Evolutionary conservation across 345 rosid species (phyloP).

Genomic region (Excoecaria agallocha): DNA sequence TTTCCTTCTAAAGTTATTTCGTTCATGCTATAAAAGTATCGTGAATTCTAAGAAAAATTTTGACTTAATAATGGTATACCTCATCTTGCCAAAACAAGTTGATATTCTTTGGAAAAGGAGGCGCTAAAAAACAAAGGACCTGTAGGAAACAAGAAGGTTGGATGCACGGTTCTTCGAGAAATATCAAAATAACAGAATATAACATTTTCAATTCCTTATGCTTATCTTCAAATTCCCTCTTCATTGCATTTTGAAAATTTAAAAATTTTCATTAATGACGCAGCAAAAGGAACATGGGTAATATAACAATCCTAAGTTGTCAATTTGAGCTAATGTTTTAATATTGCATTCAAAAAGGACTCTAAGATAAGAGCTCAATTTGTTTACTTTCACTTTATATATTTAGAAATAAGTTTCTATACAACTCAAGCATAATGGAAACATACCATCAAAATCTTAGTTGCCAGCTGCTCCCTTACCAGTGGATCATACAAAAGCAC

Average conservation of each 20-base stretch:
- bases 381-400: background rate
- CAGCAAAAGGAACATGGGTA: background rate
- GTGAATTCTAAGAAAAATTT: slow-evolving; percentile 8
- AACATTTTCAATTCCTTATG: background rate
- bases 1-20: background rate
- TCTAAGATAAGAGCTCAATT: background rate
- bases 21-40: slow-evolving; percentile 14
- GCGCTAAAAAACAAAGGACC: slow-evolving; percentile 89
- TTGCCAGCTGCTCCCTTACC: slow-evolving; percentile 77
- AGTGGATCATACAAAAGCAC: slow-evolving; percentile 95
- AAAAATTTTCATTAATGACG: background rate
- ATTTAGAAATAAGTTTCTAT: background rate
- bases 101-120: slow-evolving; percentile 84
- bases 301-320: slow-evolving; percentile 4
- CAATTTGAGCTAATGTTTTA: slow-evolving; percentile 2
- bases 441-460: slow-evolving; percentile 87
- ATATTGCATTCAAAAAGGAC: background rate
- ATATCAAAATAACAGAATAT: background rate
- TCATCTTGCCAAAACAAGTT: slow-evolving; percentile 97
- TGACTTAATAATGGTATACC: slow-evolving; percentile 50
- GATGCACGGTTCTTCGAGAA: slow-evolving; percentile 2
- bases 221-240: background rate
- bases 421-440: slow-evolving; percentile 12
- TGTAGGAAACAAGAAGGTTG: slow-evolving; percentile 30
- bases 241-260: background rate